These are phyloP conservation scores for Stygiomarasmius scandens DNA, from an alignment of 1,284 basidiomycete genomes.

Conservation along the genomic window DNA sequence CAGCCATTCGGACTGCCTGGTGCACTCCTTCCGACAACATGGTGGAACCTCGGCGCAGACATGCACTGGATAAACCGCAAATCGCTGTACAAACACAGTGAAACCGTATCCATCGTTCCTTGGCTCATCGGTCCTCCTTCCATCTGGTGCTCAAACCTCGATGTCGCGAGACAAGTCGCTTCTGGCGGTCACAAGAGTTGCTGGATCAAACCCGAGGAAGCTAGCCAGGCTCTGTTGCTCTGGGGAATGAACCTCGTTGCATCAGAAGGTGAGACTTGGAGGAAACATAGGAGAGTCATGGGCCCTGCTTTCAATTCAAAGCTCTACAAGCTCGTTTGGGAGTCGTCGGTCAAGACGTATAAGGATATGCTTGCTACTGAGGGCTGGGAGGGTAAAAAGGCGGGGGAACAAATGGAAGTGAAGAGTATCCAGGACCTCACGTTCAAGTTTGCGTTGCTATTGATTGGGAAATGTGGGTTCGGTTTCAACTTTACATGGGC, in stretches of 20 bases:
- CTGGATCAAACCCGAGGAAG: conserved; percentile 14
- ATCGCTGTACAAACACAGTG: conserved; percentile 9
- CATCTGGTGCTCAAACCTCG: conserved; percentile 16
- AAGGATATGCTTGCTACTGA: conserved; percentile 14
- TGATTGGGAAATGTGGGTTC: conserved; percentile 15
- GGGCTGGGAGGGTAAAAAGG: conserved; percentile 6
- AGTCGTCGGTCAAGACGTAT: conserved; percentile 12
- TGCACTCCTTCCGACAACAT: conserved; percentile 24
- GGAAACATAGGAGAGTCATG: conserved; percentile 17
- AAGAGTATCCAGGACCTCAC: conserved; percentile 8
- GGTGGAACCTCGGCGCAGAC: conserved; percentile 19
- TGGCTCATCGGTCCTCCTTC: conserved; percentile 11
- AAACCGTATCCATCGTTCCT: conserved; percentile 16
- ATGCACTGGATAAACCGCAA: conserved; percentile 15
- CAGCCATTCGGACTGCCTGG: conserved; percentile 26
- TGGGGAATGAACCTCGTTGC: conserved; percentile 17
- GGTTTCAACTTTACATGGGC: conserved; percentile 15
- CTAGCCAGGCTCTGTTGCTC: conserved; percentile 12
- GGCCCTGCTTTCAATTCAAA: conserved; percentile 19
- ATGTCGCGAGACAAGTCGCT: conserved; percentile 17
- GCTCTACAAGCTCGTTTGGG: conserved; percentile 15
- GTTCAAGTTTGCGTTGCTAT: conserved; percentile 14
- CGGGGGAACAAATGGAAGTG: neutral
- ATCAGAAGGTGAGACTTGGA: conserved; percentile 15
- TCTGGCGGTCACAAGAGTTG: conserved; percentile 10